Base-by-base conservation (phyloP, 2,329 filamentous ascomycete genomes). In the Pyrenochaeta sp. region DNA sequence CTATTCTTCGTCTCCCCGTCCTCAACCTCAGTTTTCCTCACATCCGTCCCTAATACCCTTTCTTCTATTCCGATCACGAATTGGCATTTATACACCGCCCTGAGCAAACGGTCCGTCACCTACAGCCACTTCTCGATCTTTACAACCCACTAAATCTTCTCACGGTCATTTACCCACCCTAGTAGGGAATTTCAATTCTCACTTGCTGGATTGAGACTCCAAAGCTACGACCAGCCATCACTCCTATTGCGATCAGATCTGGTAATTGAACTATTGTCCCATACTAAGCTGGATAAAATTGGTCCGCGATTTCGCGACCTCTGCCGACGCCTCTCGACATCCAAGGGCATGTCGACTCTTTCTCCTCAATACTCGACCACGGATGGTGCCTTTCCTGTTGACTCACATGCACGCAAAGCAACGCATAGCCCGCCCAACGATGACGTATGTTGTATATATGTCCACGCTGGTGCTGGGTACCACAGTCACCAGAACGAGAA, bases 391-490 rank as follows among this genome's bases (percentile, higher is more conserved):
- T 55, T 48, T 29, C 57, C 56, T 29, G 43, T 44, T 23, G 67
- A 71, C 10, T 44, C 58, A 29, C 61, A 63, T 27, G 58, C 59
- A 20, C 71, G 69, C 44, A 80, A 81, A 69, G 78, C 78, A 45
- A 64, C 66, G 47, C 67, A 67, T 56, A 76, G 69, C 57, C 69
- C 73, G 45, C 64, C 69, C 41, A 73, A 73, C 15, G 76, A 79
- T 23, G 79, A 84, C 60, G 78, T 87, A 9, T 87, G 87, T 51
- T 92, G 92, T 54, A 94, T 99, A 46, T 98, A 97, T 75, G 89
- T 99, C 39, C 95, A 99, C 76, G 95, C 94, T 32, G 95, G 95
- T 30, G 95, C 95, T 14, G 95, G 95, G 3, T 99, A 91, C 68
- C 95, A 99, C 75, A 97, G 92, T 71, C 81, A 85, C 20, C 85